These are phyloP conservation scores for Canavalia ensiformis DNA, from an alignment of 306 rosid species.

Conservation along the genomic window DNA sequence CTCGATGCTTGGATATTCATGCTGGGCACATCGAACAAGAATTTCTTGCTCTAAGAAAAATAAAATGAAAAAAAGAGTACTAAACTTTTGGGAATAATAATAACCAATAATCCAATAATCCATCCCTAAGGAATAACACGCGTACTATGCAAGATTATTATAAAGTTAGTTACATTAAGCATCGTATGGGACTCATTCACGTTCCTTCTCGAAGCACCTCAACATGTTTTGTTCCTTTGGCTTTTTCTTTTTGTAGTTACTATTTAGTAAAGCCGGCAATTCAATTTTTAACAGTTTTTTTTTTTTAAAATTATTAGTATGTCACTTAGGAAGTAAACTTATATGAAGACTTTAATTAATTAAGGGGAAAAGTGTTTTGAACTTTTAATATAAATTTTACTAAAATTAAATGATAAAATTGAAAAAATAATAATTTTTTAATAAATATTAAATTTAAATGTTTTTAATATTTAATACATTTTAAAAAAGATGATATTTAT, in stretches of 20 bases:
- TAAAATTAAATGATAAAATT: too few relatives aligned
- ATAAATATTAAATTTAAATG: too few relatives aligned
- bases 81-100: conserved; percentile 28
- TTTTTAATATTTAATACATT: too few relatives aligned
- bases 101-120: not conserved
- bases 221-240: conserved; percentile 20
- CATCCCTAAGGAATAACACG: not conserved
- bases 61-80: not conserved
- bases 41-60: conserved; percentile 34
- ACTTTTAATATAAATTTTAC: too few relatives aligned
- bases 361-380: too few relatives aligned
- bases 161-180: not conserved
- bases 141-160: not conserved
- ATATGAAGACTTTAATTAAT: too few relatives aligned
- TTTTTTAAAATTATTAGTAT: too few relatives aligned
- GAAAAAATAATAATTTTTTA: too few relatives aligned
- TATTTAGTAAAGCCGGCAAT: conserved; percentile 51
- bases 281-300: not conserved
- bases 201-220: not conserved
- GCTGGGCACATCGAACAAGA: conserved; percentile 29
- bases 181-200: conserved; percentile 33
- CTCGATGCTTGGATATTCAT: too few relatives aligned
- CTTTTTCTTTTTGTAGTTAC: conserved; percentile 32
- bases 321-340: too few relatives aligned
- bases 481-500: too few relatives aligned